Percentiles rank a stretch among this genome's conserved stretches.
Conservation (phyloP, 148 eudicot genomes). For the Beta vulgaris region DNA sequence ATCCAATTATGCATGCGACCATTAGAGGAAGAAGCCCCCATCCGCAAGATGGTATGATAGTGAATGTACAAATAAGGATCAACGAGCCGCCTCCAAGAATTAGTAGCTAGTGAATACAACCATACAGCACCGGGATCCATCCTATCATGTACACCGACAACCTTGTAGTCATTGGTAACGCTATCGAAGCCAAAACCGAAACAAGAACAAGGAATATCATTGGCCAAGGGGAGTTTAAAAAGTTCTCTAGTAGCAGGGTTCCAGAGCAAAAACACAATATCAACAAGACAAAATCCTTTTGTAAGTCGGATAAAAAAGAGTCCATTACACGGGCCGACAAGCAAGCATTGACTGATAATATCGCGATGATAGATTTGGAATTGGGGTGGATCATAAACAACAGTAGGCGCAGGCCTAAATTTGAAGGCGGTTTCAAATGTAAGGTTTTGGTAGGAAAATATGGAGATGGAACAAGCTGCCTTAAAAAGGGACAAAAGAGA, state of each 20-base stretch:
- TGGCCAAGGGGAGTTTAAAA: neutral
- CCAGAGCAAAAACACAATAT: neutral
- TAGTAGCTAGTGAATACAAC: neutral
- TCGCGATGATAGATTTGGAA: neutral
- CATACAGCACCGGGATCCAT: neutral
- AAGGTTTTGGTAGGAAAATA: too few species aligned
- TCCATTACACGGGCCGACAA: neutral
- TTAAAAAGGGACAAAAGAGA: too few species aligned
- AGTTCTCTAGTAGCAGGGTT: neutral
- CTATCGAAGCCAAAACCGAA: neutral
- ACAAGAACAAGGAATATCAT: neutral
- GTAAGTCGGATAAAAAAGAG: neutral
- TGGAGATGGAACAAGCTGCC: too few species aligned
- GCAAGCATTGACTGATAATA: too few species aligned
- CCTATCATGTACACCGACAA: neutral
- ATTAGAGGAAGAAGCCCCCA: neutral
- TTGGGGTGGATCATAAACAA: neutral
- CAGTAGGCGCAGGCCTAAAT: neutral
- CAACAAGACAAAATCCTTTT: too few species aligned
- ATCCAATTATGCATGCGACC: neutral
- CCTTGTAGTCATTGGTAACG: neutral
- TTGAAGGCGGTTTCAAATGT: neutral
- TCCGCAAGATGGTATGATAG: neutral
- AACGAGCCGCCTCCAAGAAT: neutral
- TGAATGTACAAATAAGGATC: neutral